A percentile compares a stretch with the other conserved stretches of the same genome.
Evolutionary conservation across 495 filamentous ascomycete genomes (phyloP).

Genomic region (Trichoderma virens): DNA sequence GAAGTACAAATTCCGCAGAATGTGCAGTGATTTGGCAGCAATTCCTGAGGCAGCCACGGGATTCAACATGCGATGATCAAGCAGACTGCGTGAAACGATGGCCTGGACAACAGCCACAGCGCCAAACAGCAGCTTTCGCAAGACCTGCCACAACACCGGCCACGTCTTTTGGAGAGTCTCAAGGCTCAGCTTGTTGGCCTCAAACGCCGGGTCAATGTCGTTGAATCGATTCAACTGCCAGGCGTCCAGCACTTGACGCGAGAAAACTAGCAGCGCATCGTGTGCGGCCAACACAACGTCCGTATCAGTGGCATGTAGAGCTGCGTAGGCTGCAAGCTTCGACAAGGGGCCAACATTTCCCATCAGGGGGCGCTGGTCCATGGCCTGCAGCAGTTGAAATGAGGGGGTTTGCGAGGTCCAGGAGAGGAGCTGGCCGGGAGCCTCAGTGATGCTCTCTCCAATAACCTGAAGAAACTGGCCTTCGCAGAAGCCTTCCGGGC

Average conservation of each 20-base stretch:
- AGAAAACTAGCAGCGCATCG: slow-evolving; percentile 66
- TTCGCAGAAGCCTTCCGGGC: slow-evolving; percentile 66
- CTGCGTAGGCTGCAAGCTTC: slow-evolving; percentile 62
- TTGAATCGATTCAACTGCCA: slow-evolving; percentile 84
- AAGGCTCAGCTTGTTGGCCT: slow-evolving; percentile 56
- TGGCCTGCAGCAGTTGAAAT: slow-evolving; percentile 45
- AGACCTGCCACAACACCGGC: slow-evolving; percentile 70
- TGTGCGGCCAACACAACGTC: slow-evolving; percentile 55
- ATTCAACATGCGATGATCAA: slow-evolving; percentile 35
- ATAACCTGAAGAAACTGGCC: slow-evolving; percentile 76
- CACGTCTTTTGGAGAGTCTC: slow-evolving; percentile 64
- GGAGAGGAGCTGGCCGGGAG: slow-evolving; percentile 53
- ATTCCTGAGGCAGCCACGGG: slow-evolving; percentile 55
- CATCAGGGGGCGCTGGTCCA: slow-evolving; percentile 63
- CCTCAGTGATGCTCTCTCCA: slow-evolving; percentile 62
- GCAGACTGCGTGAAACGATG: slow-evolving; percentile 55
- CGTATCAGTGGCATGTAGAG: slow-evolving; percentile 57
- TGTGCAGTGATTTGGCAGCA: slow-evolving; percentile 68
- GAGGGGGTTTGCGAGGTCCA: slow-evolving; percentile 61
- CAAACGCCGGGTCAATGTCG: slow-evolving; percentile 71
- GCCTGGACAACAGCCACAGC: slow-evolving; percentile 69
- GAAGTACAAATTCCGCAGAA: slow-evolving; percentile 79
- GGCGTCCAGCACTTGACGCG: slow-evolving; percentile 60
- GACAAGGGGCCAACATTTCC: slow-evolving; percentile 73
- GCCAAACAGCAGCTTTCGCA: slow-evolving; percentile 74